phyloP scores from a whole-genome alignment of 176 grass and related monocot genomes.

The Triticum dicoccoides region DNA sequence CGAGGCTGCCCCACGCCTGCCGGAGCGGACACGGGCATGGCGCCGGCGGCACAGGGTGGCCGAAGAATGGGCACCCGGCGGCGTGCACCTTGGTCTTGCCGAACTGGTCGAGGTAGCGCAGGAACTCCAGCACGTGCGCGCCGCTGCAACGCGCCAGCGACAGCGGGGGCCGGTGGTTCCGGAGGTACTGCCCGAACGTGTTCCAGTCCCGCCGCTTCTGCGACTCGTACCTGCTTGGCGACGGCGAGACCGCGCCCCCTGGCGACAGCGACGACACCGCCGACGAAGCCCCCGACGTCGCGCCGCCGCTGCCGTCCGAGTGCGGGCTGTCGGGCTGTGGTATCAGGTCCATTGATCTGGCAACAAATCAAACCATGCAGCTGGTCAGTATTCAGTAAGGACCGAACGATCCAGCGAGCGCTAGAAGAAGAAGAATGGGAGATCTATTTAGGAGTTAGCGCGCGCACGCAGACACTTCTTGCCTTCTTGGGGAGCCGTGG shows the following conservation, averaged over 20 bases:
- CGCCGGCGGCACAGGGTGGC: slow-evolving; percentile 72
- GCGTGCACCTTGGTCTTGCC: slow-evolving; percentile 95
- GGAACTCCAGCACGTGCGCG: slow-evolving; percentile 88
- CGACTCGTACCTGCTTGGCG: slow-evolving; percentile 84
- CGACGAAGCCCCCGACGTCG: not conserved
- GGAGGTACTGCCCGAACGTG: slow-evolving; percentile 95
- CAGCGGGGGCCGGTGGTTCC: slow-evolving; percentile 86
- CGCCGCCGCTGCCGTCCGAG: slow-evolving; percentile 44
- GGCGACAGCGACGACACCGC: not conserved
- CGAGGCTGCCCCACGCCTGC: slow-evolving; percentile 93
- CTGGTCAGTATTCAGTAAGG: not conserved
- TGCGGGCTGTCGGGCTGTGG: slow-evolving; percentile 67
- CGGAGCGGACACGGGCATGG: slow-evolving; percentile 91
- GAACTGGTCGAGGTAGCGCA: slow-evolving; percentile 96
- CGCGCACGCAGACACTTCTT: slow-evolving; percentile 12
- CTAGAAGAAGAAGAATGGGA: not conserved
- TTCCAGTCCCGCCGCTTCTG: slow-evolving; percentile 99
- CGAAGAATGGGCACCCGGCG: slow-evolving; percentile 78
- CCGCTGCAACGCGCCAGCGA: slow-evolving; percentile 82
- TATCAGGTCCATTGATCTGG: slow-evolving; percentile 63
- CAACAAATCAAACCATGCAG: not conserved
- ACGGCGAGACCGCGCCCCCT: not conserved
- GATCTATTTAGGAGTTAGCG: slow-evolving; percentile 51
- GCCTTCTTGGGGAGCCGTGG: slow-evolving; percentile 33
- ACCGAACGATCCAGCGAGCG: not conserved